These are phyloP conservation scores for Withania somnifera DNA, from an alignment of 305 asterid species.

Conservation along the genomic window DNA sequence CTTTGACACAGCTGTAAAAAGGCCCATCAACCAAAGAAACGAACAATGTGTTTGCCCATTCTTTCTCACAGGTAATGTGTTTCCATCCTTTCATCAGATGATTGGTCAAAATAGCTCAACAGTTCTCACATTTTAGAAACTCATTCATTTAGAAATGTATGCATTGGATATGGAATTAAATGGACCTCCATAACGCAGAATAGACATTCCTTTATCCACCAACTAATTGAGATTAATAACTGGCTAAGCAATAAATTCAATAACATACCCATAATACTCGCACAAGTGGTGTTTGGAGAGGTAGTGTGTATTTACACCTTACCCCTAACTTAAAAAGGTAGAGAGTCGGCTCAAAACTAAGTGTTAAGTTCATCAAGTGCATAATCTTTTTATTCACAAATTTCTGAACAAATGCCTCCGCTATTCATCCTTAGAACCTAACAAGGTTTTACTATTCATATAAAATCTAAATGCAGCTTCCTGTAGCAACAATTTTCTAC, in stretches of 20 bases:
- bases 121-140: background rate
- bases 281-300: no score
- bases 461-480: background rate
- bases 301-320: no score
- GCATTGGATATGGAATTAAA: background rate
- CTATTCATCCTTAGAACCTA: background rate
- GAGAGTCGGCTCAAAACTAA: no score
- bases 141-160: background rate
- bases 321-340: no score
- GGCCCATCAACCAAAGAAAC: background rate
- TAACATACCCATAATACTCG: no score
- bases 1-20: background rate
- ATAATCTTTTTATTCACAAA: no score
- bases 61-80: background rate
- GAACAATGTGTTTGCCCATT: background rate
- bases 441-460: background rate
- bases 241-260: background rate
- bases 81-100: background rate
- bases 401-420: background rate
- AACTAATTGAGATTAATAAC: background rate
- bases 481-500: constrained; percentile 13
- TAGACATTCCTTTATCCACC: background rate
- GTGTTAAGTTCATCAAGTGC: background rate
- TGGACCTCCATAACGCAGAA: background rate
- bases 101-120: background rate